Conservation (phyloP, 2,329 filamentous ascomycete species). For the Gremmenia infestans region DNA sequence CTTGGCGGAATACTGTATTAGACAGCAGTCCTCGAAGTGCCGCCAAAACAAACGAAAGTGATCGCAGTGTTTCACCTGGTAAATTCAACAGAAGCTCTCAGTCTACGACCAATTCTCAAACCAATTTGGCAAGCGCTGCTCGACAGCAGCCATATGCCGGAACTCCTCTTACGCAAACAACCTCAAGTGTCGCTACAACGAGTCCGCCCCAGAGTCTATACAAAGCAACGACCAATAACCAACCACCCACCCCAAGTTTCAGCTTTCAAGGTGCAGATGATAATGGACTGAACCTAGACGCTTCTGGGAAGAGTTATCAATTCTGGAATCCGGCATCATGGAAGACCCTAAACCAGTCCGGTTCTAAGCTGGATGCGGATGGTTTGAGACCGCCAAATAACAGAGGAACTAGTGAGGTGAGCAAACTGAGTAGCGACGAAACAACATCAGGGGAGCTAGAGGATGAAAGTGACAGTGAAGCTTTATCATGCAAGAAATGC, state of each 20-base stretch:
- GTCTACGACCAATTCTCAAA: slow-evolving; percentile 17
- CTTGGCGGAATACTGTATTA: slow-evolving; percentile 74
- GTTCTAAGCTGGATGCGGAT: slow-evolving; percentile 16
- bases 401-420: slow-evolving; percentile 34
- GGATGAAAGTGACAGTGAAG: slow-evolving; percentile 43
- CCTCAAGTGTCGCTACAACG: slow-evolving; percentile 24
- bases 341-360: slow-evolving; percentile 25
- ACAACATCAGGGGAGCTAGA: slow-evolving; percentile 26
- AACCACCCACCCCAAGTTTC: slow-evolving; percentile 53
- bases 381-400: slow-evolving; percentile 13
- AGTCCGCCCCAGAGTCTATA: slow-evolving; percentile 25
- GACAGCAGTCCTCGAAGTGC: slow-evolving; percentile 32
- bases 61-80: slow-evolving; percentile 50
- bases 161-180: slow-evolving; percentile 13
- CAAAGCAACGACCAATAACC: slow-evolving; percentile 15
- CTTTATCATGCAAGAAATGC: slow-evolving; percentile 53
- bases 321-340: slow-evolving; percentile 57
- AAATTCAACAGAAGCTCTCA: slow-evolving; percentile 33
- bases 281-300: slow-evolving; percentile 35
- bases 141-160: slow-evolving; percentile 26
- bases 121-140: slow-evolving; percentile 25
- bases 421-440: slow-evolving; percentile 54
- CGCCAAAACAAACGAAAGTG: slow-evolving; percentile 44
- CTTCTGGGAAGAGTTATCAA: slow-evolving; percentile 38
- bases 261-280: slow-evolving; percentile 43